These are phyloP conservation scores for Aegilops umbellulata DNA, from an alignment of 176 grass and related monocot species.

Conservation along the genomic window DNA sequence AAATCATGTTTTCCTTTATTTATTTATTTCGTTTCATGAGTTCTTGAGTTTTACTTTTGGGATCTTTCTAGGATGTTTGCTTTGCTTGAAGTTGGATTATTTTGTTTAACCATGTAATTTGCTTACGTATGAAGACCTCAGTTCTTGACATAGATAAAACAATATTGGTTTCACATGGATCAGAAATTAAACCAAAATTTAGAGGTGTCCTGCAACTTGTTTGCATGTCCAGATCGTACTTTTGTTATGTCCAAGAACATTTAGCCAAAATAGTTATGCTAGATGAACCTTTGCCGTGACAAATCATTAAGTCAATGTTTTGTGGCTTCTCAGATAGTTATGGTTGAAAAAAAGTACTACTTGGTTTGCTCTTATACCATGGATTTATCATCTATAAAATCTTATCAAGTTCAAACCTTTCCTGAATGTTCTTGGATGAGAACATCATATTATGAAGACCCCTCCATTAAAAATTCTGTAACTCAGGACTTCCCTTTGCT, in stretches of 20 bases:
- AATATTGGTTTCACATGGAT: not conserved
- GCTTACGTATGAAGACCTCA: constrained; percentile 7
- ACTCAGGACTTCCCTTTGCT: not conserved
- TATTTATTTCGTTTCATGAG: not conserved
- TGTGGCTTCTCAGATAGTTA: not conserved
- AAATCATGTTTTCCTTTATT: not conserved
- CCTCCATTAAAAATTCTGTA: not conserved
- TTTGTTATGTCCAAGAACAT: not conserved
- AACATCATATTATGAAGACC: not conserved
- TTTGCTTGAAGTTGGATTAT: constrained; percentile 1
- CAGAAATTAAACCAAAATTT: not conserved
- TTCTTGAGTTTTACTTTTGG: constrained; percentile 3
- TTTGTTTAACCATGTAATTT: constrained; percentile 12
- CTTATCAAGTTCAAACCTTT: not conserved
- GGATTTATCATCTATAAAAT: not conserved
- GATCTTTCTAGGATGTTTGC: constrained; percentile 12
- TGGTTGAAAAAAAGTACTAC: not conserved
- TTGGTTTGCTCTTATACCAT: not conserved
- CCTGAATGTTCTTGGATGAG: not conserved
- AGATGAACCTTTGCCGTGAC: constrained; percentile 2
- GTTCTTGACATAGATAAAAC: constrained; percentile 11
- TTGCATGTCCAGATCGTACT: not conserved
- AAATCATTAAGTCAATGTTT: constrained; percentile 4
- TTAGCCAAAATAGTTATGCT: constrained; percentile 10
- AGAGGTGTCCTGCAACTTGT: not conserved